Conservation (phyloP, 306 rosid species). For the Dicorynia guianensis region DNA sequence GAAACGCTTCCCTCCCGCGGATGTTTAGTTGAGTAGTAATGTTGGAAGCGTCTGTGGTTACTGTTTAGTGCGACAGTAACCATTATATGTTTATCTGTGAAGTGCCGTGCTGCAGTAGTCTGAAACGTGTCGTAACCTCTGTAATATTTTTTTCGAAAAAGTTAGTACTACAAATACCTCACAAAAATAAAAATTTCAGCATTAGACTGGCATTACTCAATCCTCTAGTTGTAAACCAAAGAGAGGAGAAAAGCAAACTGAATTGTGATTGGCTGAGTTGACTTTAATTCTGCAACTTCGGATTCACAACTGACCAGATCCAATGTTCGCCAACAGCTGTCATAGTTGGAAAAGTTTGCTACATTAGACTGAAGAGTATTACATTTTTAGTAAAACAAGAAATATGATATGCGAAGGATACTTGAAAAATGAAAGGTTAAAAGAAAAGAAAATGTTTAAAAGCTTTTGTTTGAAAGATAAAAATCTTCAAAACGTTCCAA, state of each 20-base stretch:
- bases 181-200: no score
- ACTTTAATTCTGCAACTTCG: slow-evolving; percentile 61
- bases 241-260: slow-evolving; percentile 28
- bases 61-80: no score
- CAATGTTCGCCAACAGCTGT: slow-evolving; percentile 81
- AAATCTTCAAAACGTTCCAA: slow-evolving; percentile 29
- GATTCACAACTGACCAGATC: slow-evolving; percentile 81
- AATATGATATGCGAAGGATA: slow-evolving; percentile 40
- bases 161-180: no score
- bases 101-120: no score
- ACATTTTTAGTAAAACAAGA: slow-evolving; percentile 6
- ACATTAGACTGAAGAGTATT: slow-evolving; percentile 14
- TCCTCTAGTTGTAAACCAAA: neutral
- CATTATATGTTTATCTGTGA: no score
- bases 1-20: no score
- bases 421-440: slow-evolving; percentile 44
- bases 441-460: neutral
- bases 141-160: no score
- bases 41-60: no score
- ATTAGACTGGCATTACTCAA: no score
- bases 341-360: slow-evolving; percentile 2
- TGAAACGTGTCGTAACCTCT: no score
- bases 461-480: neutral
- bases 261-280: slow-evolving; percentile 41
- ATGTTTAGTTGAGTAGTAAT: no score